phyloP scores from a whole-genome alignment of 176 grass and related monocot genomes.

The Juncus effusus region DNA sequence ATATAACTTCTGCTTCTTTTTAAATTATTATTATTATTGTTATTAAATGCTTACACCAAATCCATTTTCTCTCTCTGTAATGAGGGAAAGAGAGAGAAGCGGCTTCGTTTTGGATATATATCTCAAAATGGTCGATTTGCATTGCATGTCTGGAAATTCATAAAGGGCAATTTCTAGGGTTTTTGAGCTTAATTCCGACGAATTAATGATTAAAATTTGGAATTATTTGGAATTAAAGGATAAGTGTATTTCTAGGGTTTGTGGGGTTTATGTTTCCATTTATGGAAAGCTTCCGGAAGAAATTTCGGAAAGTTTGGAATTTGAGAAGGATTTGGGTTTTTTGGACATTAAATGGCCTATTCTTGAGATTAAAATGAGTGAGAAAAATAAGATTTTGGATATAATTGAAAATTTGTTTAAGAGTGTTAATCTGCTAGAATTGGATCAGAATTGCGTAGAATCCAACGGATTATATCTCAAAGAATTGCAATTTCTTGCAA shows the following conservation, averaged over 20 bases:
- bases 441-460: slow-evolving; percentile 41
- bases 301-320: slow-evolving; percentile 57
- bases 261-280: slow-evolving; percentile 63
- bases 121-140: slow-evolving; percentile 89
- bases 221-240: slow-evolving; percentile 58
- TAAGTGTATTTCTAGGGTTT: slow-evolving; percentile 92
- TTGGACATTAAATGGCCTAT: slow-evolving; percentile 53
- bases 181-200: slow-evolving; percentile 57
- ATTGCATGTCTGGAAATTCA: slow-evolving; percentile 72
- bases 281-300: slow-evolving; percentile 83
- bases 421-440: slow-evolving; percentile 42
- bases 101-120: slow-evolving; percentile 79
- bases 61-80: slow-evolving; percentile 74
- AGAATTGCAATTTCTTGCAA: slow-evolving; percentile 61
- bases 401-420: too few species aligned
- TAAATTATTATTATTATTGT: slow-evolving; percentile 57
- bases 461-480: slow-evolving; percentile 59
- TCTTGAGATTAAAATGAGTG: slow-evolving; percentile 42
- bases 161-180: slow-evolving; percentile 66
- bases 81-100: slow-evolving; percentile 66
- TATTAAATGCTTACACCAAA: slow-evolving; percentile 72
- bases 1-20: slow-evolving; percentile 14
- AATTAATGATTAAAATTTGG: slow-evolving; percentile 54
- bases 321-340: slow-evolving; percentile 50
- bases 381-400: slow-evolving; percentile 32